Base-by-base conservation (phyloP, 257 asterid species). In the Schizonepeta tenuifolia region DNA sequence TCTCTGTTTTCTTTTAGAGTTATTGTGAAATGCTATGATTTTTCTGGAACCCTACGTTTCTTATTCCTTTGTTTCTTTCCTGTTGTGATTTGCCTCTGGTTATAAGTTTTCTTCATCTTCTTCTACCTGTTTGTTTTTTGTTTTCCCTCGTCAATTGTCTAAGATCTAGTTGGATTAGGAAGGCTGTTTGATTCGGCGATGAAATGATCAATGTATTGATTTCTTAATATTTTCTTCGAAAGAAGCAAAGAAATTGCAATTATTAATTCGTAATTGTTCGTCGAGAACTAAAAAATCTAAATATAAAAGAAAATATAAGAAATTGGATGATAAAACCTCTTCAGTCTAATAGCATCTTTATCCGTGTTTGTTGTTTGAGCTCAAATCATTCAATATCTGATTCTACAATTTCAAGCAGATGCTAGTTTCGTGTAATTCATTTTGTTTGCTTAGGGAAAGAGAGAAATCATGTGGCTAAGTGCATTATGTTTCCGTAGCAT, bases 241-340 rank as follows among this genome's bases (percentile, higher is more conserved):
- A 20, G 33, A 50, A 12, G 20, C 26, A 8, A 33, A 15, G 38
- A 33, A 71, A 40, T 41, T 35, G 28, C 31, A 22, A 33, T 78
- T 56, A 13, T 41, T 13, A 21, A 11, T 60, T 49, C 63, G 53
- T 13, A 51, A 57, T 20, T 75, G 38, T 43, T 0, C 0, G 33
- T 31, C 36, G 24, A 18, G 33, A 28, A 10, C 28, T 21, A 33
- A 24, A 41, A 50, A 38, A 31, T 28, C 49, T 46, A 33, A 59
- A 50, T 36, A 3, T 50, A 1, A 17, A 15, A 47, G 17, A 40
- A 46, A 51, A n/a, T n/a, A n/a, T n/a, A n/a, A n/a, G n/a, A 33
- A 47, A 36, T 54, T 40, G 67, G 50, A 21, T 9, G 21, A 20
- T 55, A 17, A 15, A 70, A 46, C 75, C 51, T 55, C 73, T 40